These are phyloP conservation scores for Urochloa ruziziensis DNA, from an alignment of 176 grass and related monocot genomes.

Conservation along the genomic window DNA sequence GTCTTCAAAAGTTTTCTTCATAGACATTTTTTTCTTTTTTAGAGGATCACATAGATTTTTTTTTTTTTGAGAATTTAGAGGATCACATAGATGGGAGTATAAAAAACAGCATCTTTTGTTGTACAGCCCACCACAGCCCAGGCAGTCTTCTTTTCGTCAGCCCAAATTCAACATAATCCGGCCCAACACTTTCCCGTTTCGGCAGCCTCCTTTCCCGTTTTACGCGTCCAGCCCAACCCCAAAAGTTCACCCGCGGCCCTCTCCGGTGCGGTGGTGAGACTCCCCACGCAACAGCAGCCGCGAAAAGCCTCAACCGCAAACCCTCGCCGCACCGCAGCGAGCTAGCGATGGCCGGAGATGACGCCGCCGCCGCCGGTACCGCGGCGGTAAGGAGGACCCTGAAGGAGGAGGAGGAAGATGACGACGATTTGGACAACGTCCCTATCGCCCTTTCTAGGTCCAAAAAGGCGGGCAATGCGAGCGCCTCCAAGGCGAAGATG, in stretches of 20 bases:
- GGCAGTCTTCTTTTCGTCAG: too few relatives aligned
- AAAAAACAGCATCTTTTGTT: too few relatives aligned
- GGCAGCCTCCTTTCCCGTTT: background rate
- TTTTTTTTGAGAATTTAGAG: too few relatives aligned
- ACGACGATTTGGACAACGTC: background rate
- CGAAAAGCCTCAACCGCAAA: constrained; percentile 15
- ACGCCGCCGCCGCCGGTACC: background rate
- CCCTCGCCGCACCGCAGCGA: constrained; percentile 27
- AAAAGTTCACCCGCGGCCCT: background rate
- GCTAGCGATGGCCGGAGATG: constrained; percentile 39
- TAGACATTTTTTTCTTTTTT: too few relatives aligned
- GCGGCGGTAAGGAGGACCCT: background rate
- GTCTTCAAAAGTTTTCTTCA: too few relatives aligned
- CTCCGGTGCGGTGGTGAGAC: background rate
- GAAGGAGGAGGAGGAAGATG: constrained; percentile 12
- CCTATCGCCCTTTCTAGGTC: constrained; percentile 32
- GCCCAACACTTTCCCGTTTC: background rate
- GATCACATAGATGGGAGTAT: too few relatives aligned
- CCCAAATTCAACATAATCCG: too few relatives aligned
- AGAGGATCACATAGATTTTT: too few relatives aligned
- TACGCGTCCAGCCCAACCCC: background rate
- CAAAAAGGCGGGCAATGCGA: constrained; percentile 34
- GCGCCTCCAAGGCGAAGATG: constrained; percentile 28
- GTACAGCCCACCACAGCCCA: too few relatives aligned
- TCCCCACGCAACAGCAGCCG: background rate